Evolutionary conservation across 2,329 filamentous ascomycete species (phyloP).

Genomic region (Cladosporium velox): DNA sequence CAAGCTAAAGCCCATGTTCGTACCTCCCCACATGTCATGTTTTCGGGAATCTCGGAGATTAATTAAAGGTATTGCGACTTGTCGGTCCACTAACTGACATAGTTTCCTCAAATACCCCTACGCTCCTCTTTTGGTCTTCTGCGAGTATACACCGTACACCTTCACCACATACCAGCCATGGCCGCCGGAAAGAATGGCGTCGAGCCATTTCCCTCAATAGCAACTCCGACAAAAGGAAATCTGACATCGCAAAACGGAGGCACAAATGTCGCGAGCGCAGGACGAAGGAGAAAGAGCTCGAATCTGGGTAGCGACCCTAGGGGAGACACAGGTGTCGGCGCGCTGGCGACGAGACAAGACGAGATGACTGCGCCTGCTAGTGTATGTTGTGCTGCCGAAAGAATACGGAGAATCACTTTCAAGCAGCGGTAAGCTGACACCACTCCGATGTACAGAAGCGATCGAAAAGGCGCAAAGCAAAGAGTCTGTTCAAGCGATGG

Average conservation of each 20-base stretch:
- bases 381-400: constrained; percentile 10
- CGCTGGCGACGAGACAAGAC: constrained; percentile 48
- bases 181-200: constrained; percentile 8
- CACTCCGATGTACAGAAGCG: constrained; percentile 36
- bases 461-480: constrained; percentile 50
- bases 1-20: background rate
- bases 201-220: constrained; percentile 13
- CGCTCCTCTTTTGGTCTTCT: background rate
- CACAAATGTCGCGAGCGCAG: background rate
- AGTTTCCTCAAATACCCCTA: background rate
- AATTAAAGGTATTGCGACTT: background rate
- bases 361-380: constrained; percentile 14
- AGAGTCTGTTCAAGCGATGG: constrained; percentile 47
- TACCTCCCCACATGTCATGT: background rate
- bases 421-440: constrained; percentile 23
- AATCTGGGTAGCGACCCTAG: constrained; percentile 54
- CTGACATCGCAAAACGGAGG: constrained; percentile 13
- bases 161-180: background rate
- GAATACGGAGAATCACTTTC: constrained; percentile 14
- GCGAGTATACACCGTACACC: background rate
- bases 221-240: constrained; percentile 1
- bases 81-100: background rate
- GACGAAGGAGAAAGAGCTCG: constrained; percentile 30
- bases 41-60: constrained; percentile 5
- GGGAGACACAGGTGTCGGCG: constrained; percentile 54